These are phyloP conservation scores for Fraxinus platypoda DNA, from an alignment of 305 asterid genomes.

Conservation along the genomic window DNA sequence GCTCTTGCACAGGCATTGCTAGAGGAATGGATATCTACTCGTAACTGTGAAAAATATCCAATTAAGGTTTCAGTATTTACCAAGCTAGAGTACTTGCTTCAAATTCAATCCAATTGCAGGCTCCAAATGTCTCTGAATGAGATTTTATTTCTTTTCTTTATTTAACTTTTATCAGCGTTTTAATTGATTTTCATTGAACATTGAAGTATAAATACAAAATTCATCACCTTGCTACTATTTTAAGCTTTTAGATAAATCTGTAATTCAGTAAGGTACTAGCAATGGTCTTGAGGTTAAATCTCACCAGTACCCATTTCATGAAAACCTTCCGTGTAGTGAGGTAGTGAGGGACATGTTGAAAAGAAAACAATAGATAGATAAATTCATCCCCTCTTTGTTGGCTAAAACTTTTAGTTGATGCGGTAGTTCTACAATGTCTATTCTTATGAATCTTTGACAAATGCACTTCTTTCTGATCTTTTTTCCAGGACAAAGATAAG, in stretches of 20 bases:
- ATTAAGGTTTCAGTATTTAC: constrained; percentile 53
- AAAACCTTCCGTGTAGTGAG: not conserved
- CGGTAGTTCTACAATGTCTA: not conserved
- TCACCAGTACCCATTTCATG: not conserved
- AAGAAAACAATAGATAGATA: not conserved
- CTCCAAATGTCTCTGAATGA: constrained; percentile 10
- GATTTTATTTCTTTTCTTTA: not conserved
- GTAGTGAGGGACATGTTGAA: not conserved
- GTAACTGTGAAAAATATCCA: constrained; percentile 62
- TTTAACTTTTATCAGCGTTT: not conserved
- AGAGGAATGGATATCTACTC: constrained; percentile 91
- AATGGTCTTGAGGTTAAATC: not conserved
- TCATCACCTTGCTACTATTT: not conserved
- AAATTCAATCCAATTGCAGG: not conserved
- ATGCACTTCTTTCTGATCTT: constrained; percentile 10
- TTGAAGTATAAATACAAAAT: not conserved
- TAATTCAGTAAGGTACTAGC: not conserved
- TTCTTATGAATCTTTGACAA: constrained; percentile 20
- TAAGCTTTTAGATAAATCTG: not conserved
- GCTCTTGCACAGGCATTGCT: constrained; percentile 67
- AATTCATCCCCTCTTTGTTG: not conserved
- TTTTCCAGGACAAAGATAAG: constrained; percentile 81
- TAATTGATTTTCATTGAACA: not conserved
- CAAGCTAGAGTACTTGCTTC: constrained; percentile 13
- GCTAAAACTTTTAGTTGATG: not conserved